phyloP scores from a whole-genome alignment of 345 rosid species.

The Syzygium grande region DNA sequence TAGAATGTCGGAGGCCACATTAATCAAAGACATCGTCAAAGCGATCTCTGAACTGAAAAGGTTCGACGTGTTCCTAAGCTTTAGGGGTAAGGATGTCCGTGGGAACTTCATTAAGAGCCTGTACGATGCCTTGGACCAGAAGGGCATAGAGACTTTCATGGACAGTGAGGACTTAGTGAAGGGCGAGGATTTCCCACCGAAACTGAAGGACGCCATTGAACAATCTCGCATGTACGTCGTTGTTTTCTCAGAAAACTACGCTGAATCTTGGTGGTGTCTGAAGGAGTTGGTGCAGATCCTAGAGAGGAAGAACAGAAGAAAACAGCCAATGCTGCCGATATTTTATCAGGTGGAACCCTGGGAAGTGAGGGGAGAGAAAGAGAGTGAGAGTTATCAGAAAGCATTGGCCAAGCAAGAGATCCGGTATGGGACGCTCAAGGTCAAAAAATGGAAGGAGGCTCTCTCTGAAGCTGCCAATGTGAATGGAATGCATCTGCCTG shows the following conservation, averaged over 20 bases:
- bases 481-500: not conserved
- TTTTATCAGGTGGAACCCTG: not conserved
- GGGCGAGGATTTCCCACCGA: not conserved
- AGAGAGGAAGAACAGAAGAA: not conserved
- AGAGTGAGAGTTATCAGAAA: not conserved
- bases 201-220: not conserved
- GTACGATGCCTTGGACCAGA: not conserved
- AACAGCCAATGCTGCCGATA: not conserved
- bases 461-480: not conserved
- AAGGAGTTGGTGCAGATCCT: not conserved
- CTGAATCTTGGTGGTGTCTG: not conserved
- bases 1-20: not conserved
- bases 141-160: not conserved
- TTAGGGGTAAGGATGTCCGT: not conserved
- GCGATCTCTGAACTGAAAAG: not conserved
- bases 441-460: not conserved
- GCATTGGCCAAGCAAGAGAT: not conserved
- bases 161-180: not conserved
- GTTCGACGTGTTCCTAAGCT: not conserved
- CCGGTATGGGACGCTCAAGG: not conserved
- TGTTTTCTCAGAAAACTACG: not conserved
- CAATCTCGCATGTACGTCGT: not conserved
- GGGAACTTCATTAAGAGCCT: not conserved
- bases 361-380: not conserved
- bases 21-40: not conserved